phyloP scores from a whole-genome alignment of 805 yeast genomes.

The Saturnispora hagleri region DNA sequence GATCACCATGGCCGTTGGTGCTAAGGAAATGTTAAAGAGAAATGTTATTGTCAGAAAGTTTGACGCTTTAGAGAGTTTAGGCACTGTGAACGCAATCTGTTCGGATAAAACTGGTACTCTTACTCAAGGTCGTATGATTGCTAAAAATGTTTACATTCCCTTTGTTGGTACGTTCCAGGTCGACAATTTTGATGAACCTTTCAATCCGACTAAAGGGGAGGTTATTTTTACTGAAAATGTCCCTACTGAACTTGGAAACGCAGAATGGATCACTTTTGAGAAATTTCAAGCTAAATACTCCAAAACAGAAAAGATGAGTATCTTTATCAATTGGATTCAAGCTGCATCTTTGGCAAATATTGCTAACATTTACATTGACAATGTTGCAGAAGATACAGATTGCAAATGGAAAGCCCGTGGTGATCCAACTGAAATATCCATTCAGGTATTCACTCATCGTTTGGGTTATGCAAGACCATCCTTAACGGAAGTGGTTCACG shows the following conservation, averaged over 20 bases:
- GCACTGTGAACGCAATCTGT: constrained; percentile 96
- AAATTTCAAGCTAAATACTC: constrained; percentile 12
- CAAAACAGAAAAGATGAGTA: constrained; percentile 12
- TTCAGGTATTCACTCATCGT: constrained; percentile 66
- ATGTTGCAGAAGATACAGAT: constrained; percentile 29
- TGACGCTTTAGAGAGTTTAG: constrained; percentile 93
- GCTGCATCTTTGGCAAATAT: constrained; percentile 75
- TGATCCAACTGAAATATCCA: constrained; percentile 85
- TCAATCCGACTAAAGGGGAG: constrained; percentile 53
- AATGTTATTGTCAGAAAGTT: constrained; percentile 95
- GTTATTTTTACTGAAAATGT: constrained; percentile 27
- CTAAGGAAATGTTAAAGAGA: constrained; percentile 95
- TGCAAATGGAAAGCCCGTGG: constrained; percentile 70
- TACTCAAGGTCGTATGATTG: constrained; percentile 80
- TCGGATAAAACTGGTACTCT: constrained; percentile 97
- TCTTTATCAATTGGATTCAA: constrained; percentile 43
- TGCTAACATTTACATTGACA: constrained; percentile 50
- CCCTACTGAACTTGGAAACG: constrained; percentile 32
- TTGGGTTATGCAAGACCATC: constrained; percentile 39
- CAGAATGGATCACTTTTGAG: constrained; percentile 28
- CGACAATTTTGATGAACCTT: constrained; percentile 46
- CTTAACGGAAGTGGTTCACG: constrained; percentile 32
- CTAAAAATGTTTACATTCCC: constrained; percentile 63
- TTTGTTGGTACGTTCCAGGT: constrained; percentile 48
- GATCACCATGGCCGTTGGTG: constrained; percentile 99